Conservation (phyloP, 108 stramenopile species). For the Pseudonitzschia pungens region DNA sequence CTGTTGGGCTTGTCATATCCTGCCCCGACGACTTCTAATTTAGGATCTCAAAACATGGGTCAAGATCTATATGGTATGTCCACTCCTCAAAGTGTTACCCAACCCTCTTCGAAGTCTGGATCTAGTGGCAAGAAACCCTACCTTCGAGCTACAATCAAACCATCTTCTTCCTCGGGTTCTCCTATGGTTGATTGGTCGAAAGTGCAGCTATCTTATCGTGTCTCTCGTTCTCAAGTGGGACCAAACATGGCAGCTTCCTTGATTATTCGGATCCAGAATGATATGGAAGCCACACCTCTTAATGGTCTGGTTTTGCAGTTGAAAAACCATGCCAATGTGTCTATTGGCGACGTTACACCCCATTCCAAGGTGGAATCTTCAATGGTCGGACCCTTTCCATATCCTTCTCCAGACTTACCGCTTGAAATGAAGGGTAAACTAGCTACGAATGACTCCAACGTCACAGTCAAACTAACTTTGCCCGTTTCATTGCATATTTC, state of each 20-base stretch:
- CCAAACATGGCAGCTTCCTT: conserved; percentile 20
- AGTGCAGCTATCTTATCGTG: conserved; percentile 32
- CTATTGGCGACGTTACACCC: conserved; percentile 38
- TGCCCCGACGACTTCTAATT: conserved; percentile 4
- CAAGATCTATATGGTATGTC: conserved; percentile 7
- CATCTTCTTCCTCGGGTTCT: conserved; percentile 31
- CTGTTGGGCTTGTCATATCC: conserved; percentile 57
- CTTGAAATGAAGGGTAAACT: conserved; percentile 44
- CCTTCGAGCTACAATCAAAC: conserved; percentile 33
- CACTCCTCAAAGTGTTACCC: not conserved
- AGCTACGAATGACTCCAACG: conserved; percentile 21
- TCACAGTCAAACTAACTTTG: conserved; percentile 37
- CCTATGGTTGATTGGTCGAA: conserved; percentile 41
- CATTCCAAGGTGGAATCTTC: conserved; percentile 26
- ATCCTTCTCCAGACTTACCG: conserved; percentile 14
- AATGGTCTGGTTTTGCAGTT: conserved; percentile 30
- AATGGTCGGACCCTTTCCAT: conserved; percentile 36
- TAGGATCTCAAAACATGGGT: conserved; percentile 14
- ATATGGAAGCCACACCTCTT: conserved; percentile 10
- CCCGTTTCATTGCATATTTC: conserved; percentile 37
- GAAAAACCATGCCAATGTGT: conserved; percentile 23
- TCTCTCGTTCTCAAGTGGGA: conserved; percentile 14
- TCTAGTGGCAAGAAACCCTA: conserved; percentile 21
- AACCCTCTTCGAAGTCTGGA: not conserved
- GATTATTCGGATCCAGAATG: conserved; percentile 35